phyloP scores from a whole-genome alignment of 1,284 basidiomycete species.

The Tremellales sp. region DNA sequence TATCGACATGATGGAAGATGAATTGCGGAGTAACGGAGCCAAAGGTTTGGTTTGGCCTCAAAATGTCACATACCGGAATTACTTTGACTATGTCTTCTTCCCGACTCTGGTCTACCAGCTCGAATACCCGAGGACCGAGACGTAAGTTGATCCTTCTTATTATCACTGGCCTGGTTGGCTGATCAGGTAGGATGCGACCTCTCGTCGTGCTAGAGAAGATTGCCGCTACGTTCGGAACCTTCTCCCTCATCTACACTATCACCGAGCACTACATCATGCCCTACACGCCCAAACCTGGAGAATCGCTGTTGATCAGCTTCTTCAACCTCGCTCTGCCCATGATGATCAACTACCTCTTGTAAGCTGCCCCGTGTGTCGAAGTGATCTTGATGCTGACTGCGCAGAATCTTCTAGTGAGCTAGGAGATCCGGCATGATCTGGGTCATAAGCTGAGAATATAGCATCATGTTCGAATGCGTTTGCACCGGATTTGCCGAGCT shows the following conservation, averaged over 20 bases:
- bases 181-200: constrained; percentile 66
- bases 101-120: constrained; percentile 95
- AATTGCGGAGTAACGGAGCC: constrained; percentile 66
- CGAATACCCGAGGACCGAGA: constrained; percentile 85
- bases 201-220: constrained; percentile 93
- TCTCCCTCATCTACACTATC: constrained; percentile 80
- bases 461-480: constrained; percentile 69
- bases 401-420: constrained; percentile 46
- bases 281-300: constrained; percentile 60
- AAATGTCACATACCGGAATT: constrained; percentile 80
- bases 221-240: constrained; percentile 91
- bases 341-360: constrained; percentile 60
- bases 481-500: constrained; percentile 93
- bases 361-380: constrained; percentile 11
- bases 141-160: constrained; percentile 50
- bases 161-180: constrained; percentile 1
- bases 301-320: constrained; percentile 70
- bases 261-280: constrained; percentile 93
- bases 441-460: constrained; percentile 57
- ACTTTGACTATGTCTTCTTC: constrained; percentile 80
- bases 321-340: constrained; percentile 89
- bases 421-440: background rate
- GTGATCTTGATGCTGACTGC: constrained; percentile 3
- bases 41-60: constrained; percentile 69
- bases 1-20: constrained; percentile 70